Base-by-base conservation (phyloP, 2,329 filamentous ascomycete genomes). In the Aspergillus viridinutans region DNA sequence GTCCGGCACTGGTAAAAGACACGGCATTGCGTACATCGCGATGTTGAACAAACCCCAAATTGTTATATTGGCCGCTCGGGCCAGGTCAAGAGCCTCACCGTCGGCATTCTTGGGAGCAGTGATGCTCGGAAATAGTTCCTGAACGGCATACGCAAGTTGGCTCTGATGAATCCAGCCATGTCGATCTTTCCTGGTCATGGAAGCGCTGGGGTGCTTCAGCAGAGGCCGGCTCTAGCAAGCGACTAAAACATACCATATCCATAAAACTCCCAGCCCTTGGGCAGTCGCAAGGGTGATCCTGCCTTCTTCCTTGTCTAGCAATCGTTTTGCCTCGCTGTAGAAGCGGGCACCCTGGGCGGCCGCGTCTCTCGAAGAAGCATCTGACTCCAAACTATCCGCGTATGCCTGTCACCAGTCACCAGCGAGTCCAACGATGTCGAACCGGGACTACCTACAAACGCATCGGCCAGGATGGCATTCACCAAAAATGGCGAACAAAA, bases 401-500 rank as follows among this genome's bases (percentile, higher is more conserved):
- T 70, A 69, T 20, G 63, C 59, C 70, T 72, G 5, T 12, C n/a
- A 12, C 42, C 28, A 50, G 56, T 54, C 25, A 38, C 25, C 32
- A 21, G 4, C 7, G 17, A 12, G 20, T 21, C 25, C 2, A 23
- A 28, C 4, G 9, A 25, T 2, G 3, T 29, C 8, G 12, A 29
- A 14, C 20, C 28, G 17, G n/a, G 21, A 23, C 8, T 10, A 67
- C 69, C 53, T 64, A 71, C 69, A 55, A 64, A 70, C n/a, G 66
- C 69, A 25, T 67, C 61, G 9, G 71, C 64, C 7, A 73, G 57
- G 7, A 75, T 69, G 1, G 64, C 64, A 53, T 74, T 72, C 3
- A 75, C 71, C 23, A 74, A 54, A 8, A 74, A 68, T 4, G 72
- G 68, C 9, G 72, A 74, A 52, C 72, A 74, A 52, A 66, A 72